Conservation (phyloP, 768 basidiomycete species). For the Cystofilobasidium ferigula region DNA sequence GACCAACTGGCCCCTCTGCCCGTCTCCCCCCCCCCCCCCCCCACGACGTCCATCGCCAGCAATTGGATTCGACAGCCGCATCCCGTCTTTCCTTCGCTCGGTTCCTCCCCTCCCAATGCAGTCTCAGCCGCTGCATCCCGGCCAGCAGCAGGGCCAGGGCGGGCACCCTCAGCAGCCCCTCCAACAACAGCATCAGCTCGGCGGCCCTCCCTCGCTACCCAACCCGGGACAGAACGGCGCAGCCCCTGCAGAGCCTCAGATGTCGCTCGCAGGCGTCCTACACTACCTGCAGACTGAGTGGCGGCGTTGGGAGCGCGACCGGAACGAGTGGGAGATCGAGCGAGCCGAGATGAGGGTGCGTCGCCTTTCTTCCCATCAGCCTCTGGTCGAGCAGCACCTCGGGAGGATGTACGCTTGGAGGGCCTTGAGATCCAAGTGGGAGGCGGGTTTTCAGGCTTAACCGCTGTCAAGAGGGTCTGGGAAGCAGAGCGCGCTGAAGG, state of each 20-base stretch:
- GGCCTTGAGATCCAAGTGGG: too few relatives aligned
- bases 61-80: too few relatives aligned
- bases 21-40: too few relatives aligned
- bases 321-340: conserved; percentile 99
- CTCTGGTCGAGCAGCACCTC: too few relatives aligned
- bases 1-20: too few relatives aligned
- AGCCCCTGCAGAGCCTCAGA: not conserved
- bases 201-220: not conserved
- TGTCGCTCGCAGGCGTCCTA: conserved; percentile 82
- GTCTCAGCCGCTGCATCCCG: not conserved
- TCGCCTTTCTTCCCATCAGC: conserved; percentile 27
- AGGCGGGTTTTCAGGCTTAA: too few relatives aligned
- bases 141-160: conserved; percentile 18
- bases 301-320: conserved; percentile 87
- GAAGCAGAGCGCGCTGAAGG: too few relatives aligned
- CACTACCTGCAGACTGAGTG: conserved; percentile 98
- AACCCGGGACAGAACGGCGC: conserved; percentile 7
- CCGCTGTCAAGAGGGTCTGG: too few relatives aligned
- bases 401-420: too few relatives aligned
- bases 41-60: too few relatives aligned
- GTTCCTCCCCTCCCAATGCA: not conserved
- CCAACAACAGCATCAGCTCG: conserved; percentile 20
- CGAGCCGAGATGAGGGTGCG: conserved; percentile 95
- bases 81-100: not conserved
- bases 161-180: conserved; percentile 15